Conservation (phyloP, 108 stramenopile genomes). For the Cylindrotheca fusiformis region DNA sequence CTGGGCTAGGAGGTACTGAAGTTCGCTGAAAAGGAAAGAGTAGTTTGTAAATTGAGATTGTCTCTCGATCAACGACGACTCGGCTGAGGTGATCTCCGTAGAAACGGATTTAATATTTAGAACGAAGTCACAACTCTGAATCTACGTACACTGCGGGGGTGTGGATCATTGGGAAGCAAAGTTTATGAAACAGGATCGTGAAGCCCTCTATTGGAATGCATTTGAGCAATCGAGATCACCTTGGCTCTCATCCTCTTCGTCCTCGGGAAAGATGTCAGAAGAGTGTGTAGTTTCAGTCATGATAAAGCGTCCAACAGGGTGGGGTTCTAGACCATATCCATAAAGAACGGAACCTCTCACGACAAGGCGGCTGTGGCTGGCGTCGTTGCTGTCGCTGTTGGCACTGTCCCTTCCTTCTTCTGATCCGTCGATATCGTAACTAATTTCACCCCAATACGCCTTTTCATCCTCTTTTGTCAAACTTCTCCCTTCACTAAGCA, state of each 20-base stretch:
- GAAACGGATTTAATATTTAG: too few relatives aligned
- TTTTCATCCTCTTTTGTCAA: conserved; percentile 72
- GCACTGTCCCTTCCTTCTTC: conserved; percentile 35
- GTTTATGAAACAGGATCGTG: too few relatives aligned
- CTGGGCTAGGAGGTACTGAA: too few relatives aligned
- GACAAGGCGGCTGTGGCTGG: conserved; percentile 17
- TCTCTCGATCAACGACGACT: too few relatives aligned
- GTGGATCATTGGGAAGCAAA: too few relatives aligned
- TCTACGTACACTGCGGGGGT: too few relatives aligned
- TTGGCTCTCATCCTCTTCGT: conserved; percentile 47
- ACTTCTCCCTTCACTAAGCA: conserved; percentile 55
- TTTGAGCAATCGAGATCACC: conserved; percentile 32
- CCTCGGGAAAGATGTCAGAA: conserved; percentile 35
- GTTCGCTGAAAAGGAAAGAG: too few relatives aligned
- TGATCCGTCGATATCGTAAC: conserved; percentile 29
- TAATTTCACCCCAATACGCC: conserved; percentile 73
- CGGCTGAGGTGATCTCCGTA: too few relatives aligned
- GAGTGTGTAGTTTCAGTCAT: conserved; percentile 43
- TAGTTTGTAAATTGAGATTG: too few relatives aligned
- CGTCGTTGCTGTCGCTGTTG: not conserved
- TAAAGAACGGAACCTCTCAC: conserved; percentile 67
- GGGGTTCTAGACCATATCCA: conserved; percentile 74
- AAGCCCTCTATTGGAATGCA: conserved; percentile 20
- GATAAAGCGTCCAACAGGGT: conserved; percentile 65
- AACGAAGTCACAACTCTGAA: too few relatives aligned